Percentiles rank a stretch among this genome's conserved stretches.
These are phyloP conservation scores for Acacia melanoxylon DNA, from an alignment of 306 rosid species.

Conservation along the genomic window DNA sequence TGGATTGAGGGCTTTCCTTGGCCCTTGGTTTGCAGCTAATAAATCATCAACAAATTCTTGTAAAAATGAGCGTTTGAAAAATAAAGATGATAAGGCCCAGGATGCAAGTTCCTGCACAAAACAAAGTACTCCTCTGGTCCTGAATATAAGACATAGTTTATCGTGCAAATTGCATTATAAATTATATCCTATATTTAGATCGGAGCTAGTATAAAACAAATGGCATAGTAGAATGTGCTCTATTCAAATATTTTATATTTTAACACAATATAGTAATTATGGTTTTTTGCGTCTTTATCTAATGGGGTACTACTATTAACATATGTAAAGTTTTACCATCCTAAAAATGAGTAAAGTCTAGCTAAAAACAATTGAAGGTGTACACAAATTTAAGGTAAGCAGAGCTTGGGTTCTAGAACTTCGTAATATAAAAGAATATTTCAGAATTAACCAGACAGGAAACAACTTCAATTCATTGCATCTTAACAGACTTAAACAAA, in stretches of 20 bases:
- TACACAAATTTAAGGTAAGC: background rate
- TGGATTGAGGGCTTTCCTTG: too few species aligned
- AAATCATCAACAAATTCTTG: background rate
- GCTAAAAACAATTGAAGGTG: background rate
- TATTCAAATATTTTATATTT: background rate
- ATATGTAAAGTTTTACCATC: background rate
- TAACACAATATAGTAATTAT: background rate
- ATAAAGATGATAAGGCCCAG: background rate
- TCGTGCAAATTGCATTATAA: too few species aligned
- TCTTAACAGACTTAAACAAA: background rate
- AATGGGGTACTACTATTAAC: background rate
- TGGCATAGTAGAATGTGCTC: background rate
- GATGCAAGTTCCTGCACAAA: too few species aligned
- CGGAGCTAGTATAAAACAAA: too few species aligned
- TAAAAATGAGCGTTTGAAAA: background rate
- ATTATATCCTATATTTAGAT: too few species aligned
- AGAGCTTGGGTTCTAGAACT: background rate
- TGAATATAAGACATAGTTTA: too few species aligned
- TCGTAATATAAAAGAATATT: background rate
- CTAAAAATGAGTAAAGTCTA: background rate
- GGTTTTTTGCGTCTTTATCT: background rate
- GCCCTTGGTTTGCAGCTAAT: background rate
- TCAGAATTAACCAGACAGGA: background rate
- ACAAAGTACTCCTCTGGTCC: too few species aligned
- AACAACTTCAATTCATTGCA: background rate